A percentile compares a stretch with the other conserved stretches of the same genome.
These are phyloP conservation scores for Pseudofabraea citricarpa DNA, from an alignment of 2,329 filamentous ascomycete species.

Conservation along the genomic window DNA sequence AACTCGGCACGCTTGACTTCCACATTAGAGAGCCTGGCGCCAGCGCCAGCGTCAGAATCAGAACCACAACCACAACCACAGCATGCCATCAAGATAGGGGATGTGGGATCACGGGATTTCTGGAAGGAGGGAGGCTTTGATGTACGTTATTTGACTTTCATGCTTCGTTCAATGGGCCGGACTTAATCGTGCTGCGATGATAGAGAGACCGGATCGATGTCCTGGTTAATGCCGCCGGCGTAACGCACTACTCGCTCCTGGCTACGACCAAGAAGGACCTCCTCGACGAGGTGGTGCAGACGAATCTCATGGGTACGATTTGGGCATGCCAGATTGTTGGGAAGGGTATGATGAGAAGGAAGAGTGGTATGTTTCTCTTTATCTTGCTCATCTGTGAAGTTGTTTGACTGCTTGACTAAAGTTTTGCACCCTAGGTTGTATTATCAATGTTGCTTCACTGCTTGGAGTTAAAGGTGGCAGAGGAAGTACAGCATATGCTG, in stretches of 20 bases:
- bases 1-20: slow-evolving; percentile 51
- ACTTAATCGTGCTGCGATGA: too few species aligned
- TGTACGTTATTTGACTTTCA: too few species aligned
- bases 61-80: too few species aligned
- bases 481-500: slow-evolving; percentile 71
- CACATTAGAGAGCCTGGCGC: too few species aligned
- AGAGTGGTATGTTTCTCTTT: slow-evolving; percentile 17
- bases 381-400: neutral
- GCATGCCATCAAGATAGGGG: too few species aligned
- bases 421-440: slow-evolving; percentile 45
- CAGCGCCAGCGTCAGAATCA: too few species aligned
- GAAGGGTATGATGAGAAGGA: slow-evolving; percentile 40
- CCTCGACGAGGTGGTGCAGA: slow-evolving; percentile 56
- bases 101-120: too few species aligned
- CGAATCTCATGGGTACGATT: slow-evolving; percentile 67
- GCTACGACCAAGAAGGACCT: slow-evolving; percentile 43
- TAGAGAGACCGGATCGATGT: too few species aligned
- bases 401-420: neutral
- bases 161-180: too few species aligned
- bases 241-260: slow-evolving; percentile 63
- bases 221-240: slow-evolving; percentile 76
- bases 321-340: slow-evolving; percentile 51
- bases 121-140: too few species aligned
- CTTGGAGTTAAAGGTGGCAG: slow-evolving; percentile 64
- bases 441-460: slow-evolving; percentile 78